Percentiles rank a stretch among this genome's conserved stretches.
phyloP scores from a whole-genome alignment of 495 filamentous ascomycete species.

The Annulohypoxylon maeteangense region DNA sequence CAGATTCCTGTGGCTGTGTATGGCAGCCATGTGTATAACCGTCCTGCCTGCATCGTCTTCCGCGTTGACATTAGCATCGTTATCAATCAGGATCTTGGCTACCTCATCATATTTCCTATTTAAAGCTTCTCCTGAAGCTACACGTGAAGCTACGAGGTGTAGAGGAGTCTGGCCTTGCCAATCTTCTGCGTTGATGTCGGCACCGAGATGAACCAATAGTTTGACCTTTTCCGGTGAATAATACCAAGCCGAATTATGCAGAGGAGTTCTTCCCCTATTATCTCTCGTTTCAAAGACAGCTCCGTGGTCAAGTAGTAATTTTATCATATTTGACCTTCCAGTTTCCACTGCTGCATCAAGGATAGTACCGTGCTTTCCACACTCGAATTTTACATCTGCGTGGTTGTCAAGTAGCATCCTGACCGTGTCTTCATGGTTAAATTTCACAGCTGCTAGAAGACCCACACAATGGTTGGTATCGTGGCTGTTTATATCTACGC shows the following conservation, averaged over 20 bases:
- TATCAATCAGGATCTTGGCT: neutral
- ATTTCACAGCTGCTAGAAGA: slow-evolving; percentile 29
- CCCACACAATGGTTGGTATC: neutral
- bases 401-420: slow-evolving; percentile 14
- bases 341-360: neutral
- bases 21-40: neutral
- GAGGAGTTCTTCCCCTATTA: neutral
- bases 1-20: neutral
- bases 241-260: neutral
- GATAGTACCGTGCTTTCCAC: neutral
- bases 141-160: neutral
- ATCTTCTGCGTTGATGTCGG: slow-evolving; percentile 33
- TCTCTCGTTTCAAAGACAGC: neutral
- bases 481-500: slow-evolving; percentile 5
- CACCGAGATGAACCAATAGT: slow-evolving; percentile 18
- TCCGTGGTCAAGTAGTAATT: neutral
- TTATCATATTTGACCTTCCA: slow-evolving; percentile 1
- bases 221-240: neutral
- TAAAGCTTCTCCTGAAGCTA: neutral
- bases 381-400: slow-evolving; percentile 10
- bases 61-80: neutral
- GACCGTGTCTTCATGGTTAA: slow-evolving; percentile 19
- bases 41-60: neutral
- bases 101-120: too few species aligned
- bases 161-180: neutral